Conservation (phyloP, 116 monocot genomes). For the Dioscorea cayenensis region DNA sequence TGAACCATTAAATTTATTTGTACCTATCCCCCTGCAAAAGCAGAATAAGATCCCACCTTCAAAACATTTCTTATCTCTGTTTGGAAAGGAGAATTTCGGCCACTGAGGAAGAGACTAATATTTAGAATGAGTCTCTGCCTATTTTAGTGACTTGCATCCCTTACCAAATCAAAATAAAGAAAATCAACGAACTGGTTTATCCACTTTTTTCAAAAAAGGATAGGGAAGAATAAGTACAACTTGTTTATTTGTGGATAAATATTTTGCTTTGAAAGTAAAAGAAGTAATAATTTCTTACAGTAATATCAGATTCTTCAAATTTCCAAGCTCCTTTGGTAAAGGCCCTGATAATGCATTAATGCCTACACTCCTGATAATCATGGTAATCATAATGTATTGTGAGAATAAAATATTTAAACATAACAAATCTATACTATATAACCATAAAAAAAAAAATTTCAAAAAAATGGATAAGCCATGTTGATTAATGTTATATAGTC, state of each 20-base stretch:
- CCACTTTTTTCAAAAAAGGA: too few species aligned
- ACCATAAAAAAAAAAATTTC: neutral
- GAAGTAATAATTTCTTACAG: neutral
- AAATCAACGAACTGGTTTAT: too few species aligned
- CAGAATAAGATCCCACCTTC: neutral
- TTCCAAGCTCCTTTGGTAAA: slow-evolving; percentile 1
- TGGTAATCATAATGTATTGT: neutral
- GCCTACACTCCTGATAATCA: slow-evolving; percentile 1
- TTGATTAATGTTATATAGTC: neutral
- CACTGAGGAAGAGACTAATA: too few species aligned
- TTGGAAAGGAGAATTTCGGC: too few species aligned
- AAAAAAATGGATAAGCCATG: neutral
- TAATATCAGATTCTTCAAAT: neutral
- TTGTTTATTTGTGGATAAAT: neutral
- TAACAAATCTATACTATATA: neutral
- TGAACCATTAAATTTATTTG: slow-evolving; percentile 48
- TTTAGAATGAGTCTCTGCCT: too few species aligned
- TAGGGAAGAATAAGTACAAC: neutral
- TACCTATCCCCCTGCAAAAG: slow-evolving; percentile 34
- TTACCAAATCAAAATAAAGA: neutral
- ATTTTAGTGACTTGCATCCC: neutral
- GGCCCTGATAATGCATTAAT: slow-evolving; percentile 1
- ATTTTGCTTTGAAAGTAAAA: neutral
- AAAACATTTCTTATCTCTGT: too few species aligned
- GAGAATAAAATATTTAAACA: neutral